These are phyloP conservation scores for Penicillium fimorum DNA, from an alignment of 495 filamentous ascomycete species.

Conservation along the genomic window DNA sequence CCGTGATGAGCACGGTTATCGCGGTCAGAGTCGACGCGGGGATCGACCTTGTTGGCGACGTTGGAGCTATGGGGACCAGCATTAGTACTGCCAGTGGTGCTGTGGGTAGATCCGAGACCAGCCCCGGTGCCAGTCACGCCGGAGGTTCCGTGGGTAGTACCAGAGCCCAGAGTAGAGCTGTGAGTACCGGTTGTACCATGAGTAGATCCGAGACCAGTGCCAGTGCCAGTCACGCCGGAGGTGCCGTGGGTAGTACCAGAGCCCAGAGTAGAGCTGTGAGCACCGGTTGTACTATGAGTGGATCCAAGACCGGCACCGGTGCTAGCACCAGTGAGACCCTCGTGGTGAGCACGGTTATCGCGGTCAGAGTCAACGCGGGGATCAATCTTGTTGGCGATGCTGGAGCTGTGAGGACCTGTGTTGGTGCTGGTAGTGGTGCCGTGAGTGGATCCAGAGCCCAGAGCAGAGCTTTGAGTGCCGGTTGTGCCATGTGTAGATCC, in stretches of 20 bases:
- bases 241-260: background rate
- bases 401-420: constrained; percentile 32
- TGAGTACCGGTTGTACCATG: background rate
- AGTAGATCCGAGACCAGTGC: background rate
- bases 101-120: background rate
- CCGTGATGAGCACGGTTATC: constrained; percentile 1
- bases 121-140: background rate
- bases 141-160: background rate
- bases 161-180: background rate
- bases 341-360: constrained; percentile 10
- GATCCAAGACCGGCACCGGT: background rate
- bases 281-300: background rate
- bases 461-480: background rate
- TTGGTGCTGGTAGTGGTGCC: background rate
- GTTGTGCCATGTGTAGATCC: background rate
- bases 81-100: constrained; percentile 4
- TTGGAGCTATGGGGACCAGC: background rate
- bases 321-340: background rate
- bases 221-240: background rate
- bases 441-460: background rate
- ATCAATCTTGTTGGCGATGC: constrained; percentile 45
- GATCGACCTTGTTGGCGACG: constrained; percentile 10
- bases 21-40: constrained; percentile 9
- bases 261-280: background rate
- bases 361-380: constrained; percentile 49